A percentile compares a stretch with the other conserved stretches of the same genome.
Conservation (phyloP, 805 yeast species). For the Starmerella sirachaensis region DNA sequence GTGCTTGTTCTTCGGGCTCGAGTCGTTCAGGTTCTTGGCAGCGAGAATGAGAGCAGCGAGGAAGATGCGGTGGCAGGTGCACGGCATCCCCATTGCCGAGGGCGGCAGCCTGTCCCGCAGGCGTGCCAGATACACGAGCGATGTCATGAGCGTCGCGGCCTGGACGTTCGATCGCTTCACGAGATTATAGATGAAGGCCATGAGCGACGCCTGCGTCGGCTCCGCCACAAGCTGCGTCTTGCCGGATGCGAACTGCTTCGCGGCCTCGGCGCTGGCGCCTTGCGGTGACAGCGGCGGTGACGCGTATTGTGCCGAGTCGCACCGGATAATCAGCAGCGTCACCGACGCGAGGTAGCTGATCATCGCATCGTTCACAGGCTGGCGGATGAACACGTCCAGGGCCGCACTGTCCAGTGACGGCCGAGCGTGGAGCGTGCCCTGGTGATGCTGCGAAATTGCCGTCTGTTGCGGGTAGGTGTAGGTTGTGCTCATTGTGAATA, state of each 20-base stretch:
- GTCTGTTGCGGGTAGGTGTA: no score
- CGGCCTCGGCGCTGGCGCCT: slow-evolving; percentile 7
- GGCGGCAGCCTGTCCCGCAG: slow-evolving; percentile 69
- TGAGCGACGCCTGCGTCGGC: slow-evolving; percentile 26
- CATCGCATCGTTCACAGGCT: slow-evolving; percentile 34
- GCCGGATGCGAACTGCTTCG: no score
- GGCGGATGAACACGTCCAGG: slow-evolving; percentile 32
- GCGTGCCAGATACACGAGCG: slow-evolving; percentile 70
- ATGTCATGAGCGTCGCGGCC: slow-evolving; percentile 88
- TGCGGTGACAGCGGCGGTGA: slow-evolving; percentile 23
- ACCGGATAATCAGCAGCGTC: slow-evolving; percentile 30
- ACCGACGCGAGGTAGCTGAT: slow-evolving; percentile 33
- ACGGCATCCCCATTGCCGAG: slow-evolving; percentile 75
- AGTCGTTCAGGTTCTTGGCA: slow-evolving; percentile 88
- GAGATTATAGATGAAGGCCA: slow-evolving; percentile 53
- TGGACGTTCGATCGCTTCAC: slow-evolving; percentile 81
- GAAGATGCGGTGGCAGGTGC: slow-evolving; percentile 87
- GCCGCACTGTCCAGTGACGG: slow-evolving; percentile 27
- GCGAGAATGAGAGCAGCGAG: slow-evolving; percentile 78
- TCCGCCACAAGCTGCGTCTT: slow-evolving; percentile 22
- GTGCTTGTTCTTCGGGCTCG: slow-evolving; percentile 89
- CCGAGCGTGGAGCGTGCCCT: no score
- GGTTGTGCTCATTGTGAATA: no score
- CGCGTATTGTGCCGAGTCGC: slow-evolving; percentile 25
- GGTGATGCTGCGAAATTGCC: no score